Conservation (phyloP, 2,329 filamentous ascomycete species). For the Chrysoporthe deuterocubensis region DNA sequence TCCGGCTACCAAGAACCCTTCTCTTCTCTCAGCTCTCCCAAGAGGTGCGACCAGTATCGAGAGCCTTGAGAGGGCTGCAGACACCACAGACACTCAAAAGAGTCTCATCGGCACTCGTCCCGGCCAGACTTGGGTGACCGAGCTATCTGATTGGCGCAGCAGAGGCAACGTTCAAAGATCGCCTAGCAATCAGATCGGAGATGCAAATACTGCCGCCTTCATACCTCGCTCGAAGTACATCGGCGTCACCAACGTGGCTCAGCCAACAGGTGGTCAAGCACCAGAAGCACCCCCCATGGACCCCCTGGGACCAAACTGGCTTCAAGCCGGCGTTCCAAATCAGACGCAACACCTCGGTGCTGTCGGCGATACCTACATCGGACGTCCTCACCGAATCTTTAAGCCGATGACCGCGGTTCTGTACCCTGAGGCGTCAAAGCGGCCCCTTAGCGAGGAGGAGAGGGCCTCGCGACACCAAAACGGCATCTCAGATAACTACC, state of each 20-base stretch:
- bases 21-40: neutral
- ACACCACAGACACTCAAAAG: neutral
- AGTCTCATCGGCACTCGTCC: conserved; percentile 9
- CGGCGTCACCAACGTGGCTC: neutral
- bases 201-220: neutral
- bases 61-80: conserved; percentile 6
- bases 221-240: neutral
- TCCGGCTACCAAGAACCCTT: neutral
- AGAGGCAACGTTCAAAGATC: neutral
- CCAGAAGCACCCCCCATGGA: too few relatives aligned
- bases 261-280: neutral
- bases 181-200: neutral
- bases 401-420: conserved; percentile 18
- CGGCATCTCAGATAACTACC: conserved; percentile 22
- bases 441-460: conserved; percentile 8
- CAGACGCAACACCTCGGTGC: neutral
- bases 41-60: neutral
- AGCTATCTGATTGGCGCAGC: conserved; percentile 11
- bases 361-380: neutral
- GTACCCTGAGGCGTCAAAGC: conserved; percentile 1
- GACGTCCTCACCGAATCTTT: conserved; percentile 2
- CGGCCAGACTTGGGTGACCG: conserved; percentile 7
- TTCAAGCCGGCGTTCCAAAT: neutral
- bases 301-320: neutral
- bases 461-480: neutral